These are phyloP conservation scores for Penicillium pulvis DNA, from an alignment of 495 filamentous ascomycete species.

Conservation along the genomic window DNA sequence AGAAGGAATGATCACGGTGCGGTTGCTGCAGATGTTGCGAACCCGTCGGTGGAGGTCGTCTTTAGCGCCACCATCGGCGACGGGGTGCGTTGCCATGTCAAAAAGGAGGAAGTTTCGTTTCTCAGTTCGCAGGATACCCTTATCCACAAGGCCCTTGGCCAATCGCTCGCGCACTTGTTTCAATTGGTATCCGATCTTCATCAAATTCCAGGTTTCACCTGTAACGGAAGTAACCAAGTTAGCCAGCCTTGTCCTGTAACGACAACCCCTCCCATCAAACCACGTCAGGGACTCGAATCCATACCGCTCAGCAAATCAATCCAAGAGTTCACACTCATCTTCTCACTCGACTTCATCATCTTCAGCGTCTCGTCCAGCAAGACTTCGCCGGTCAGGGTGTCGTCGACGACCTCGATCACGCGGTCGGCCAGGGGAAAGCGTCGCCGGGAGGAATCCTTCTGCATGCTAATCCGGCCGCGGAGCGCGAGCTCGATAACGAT, in stretches of 20 bases:
- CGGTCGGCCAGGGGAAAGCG: constrained; percentile 91
- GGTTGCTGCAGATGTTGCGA: constrained; percentile 86
- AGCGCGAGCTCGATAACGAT: constrained; percentile 98
- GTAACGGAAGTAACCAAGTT: constrained; percentile 13
- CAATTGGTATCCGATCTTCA: constrained; percentile 99
- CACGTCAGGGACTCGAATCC: constrained; percentile 17
- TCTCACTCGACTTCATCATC: constrained; percentile 99
- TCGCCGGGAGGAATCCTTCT: constrained; percentile 90
- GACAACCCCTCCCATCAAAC: neutral
- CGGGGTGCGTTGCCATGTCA: constrained; percentile 99
- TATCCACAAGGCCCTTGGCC: constrained; percentile 97
- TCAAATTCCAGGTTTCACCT: constrained; percentile 99
- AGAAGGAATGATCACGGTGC: constrained; percentile 84
- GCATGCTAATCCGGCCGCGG: constrained; percentile 95
- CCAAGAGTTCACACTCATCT: constrained; percentile 99
- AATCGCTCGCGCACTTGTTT: constrained; percentile 98
- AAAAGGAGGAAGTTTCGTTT: constrained; percentile 99
- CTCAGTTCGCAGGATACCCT: constrained; percentile 96
- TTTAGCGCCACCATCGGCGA: constrained; percentile 94
- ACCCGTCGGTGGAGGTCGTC: constrained; percentile 94
- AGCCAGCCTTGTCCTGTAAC: neutral
- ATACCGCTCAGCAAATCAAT: constrained; percentile 98
- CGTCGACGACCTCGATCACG: constrained; percentile 94
- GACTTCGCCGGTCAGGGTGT: constrained; percentile 92
- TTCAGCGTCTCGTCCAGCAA: constrained; percentile 97